Conservation (phyloP, 257 asterid genomes). For the Forsythia viridissima region DNA sequence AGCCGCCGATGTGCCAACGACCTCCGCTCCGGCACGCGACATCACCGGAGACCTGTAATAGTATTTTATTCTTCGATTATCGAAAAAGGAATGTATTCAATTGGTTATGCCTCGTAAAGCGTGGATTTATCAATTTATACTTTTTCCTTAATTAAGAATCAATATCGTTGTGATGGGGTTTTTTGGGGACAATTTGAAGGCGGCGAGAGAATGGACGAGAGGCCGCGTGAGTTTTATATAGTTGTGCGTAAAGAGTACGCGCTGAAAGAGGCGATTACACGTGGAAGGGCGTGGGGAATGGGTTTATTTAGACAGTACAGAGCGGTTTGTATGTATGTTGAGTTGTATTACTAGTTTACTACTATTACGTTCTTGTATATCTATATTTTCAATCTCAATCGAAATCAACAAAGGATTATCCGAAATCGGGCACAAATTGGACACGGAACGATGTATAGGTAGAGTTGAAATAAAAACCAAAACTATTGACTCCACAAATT, state of each 20-base stretch:
- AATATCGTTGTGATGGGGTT: constrained; percentile 1
- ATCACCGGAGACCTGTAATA: constrained; percentile 40
- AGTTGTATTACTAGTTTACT: too few species aligned
- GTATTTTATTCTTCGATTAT: constrained; percentile 5
- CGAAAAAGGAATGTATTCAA: constrained; percentile 1
- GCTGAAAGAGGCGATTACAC: neutral
- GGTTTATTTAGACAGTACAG: too few species aligned
- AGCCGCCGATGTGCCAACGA: constrained; percentile 42
- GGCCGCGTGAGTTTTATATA: constrained; percentile 1
- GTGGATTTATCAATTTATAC: neutral
- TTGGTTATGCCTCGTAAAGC: neutral
- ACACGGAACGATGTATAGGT: too few species aligned
- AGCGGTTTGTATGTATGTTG: too few species aligned
- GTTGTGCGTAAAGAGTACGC: neutral
- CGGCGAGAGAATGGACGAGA: constrained; percentile 24
- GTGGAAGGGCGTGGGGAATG: too few species aligned
- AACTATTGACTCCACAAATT: too few species aligned
- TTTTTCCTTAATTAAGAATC: neutral
- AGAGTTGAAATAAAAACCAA: too few species aligned
- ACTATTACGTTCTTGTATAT: too few species aligned
- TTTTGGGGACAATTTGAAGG: constrained; percentile 21
- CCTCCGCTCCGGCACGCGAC: constrained; percentile 44
- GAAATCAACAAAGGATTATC: too few species aligned
- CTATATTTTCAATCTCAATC: too few species aligned
- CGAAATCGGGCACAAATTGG: too few species aligned